Percentiles rank a stretch among this genome's conserved stretches.
Conservation (phyloP, 2,329 filamentous ascomycete genomes). For the Didymella arachidicola region DNA sequence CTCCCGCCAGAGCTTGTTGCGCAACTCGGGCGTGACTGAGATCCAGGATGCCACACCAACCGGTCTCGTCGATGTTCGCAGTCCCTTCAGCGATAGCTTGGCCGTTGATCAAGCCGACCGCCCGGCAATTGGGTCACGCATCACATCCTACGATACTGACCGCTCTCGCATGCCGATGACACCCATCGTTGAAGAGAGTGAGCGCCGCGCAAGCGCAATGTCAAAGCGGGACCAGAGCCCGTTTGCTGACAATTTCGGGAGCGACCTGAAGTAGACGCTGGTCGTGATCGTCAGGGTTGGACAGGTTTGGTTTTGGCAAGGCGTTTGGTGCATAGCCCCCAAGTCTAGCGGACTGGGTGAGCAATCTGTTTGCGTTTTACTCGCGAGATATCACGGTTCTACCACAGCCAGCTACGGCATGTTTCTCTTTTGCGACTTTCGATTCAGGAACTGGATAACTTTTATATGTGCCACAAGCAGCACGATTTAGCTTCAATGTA, state of each 20-base stretch:
- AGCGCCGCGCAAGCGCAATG: slow-evolving; percentile 45
- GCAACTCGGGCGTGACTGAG: slow-evolving; percentile 45
- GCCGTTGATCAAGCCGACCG: slow-evolving; percentile 31
- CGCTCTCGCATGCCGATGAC: slow-evolving; percentile 48
- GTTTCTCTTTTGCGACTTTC: slow-evolving; percentile 14
- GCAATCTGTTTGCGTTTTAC: slow-evolving; percentile 16
- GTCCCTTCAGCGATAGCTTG: slow-evolving; percentile 47
- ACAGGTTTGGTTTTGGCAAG: slow-evolving; percentile 14
- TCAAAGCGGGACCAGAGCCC: slow-evolving; percentile 45
- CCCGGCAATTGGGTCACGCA: slow-evolving; percentile 39
- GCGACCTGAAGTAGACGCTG: slow-evolving; percentile 16
- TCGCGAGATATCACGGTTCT: slow-evolving; percentile 21
- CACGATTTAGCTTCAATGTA: slow-evolving; percentile 22
- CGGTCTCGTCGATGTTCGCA: slow-evolving; percentile 35
- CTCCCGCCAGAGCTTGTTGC: slow-evolving; percentile 42
- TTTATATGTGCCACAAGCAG: slow-evolving; percentile 17
- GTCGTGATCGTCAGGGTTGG: neutral
- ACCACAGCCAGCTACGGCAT: slow-evolving; percentile 20
- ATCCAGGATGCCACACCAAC: slow-evolving; percentile 48
- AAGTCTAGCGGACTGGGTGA: slow-evolving; percentile 22
- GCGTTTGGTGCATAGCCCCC: slow-evolving; percentile 24
- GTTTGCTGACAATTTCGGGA: slow-evolving; percentile 44
- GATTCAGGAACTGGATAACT: slow-evolving; percentile 15
- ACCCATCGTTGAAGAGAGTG: slow-evolving; percentile 57
- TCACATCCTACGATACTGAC: slow-evolving; percentile 41